phyloP scores from a whole-genome alignment of 805 yeast species.

The Kodamaea nitidulidarum region DNA sequence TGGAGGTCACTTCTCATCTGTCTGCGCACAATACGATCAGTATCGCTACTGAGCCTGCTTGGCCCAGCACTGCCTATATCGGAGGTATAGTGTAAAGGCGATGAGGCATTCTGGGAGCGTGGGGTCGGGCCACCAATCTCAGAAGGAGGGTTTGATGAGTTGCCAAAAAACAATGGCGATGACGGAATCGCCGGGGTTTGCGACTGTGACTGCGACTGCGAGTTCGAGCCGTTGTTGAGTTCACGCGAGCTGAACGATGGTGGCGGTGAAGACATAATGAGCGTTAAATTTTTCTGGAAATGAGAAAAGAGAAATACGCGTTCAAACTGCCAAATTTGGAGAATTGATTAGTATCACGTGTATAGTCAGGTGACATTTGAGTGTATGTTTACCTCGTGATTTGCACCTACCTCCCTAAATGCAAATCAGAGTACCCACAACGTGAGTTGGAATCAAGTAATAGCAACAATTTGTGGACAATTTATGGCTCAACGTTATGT shows the following conservation, averaged over 20 bases:
- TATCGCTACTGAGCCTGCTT: slow-evolving; percentile 37
- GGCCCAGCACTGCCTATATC: slow-evolving; percentile 30
- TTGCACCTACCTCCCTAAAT: no score
- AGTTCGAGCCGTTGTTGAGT: slow-evolving; percentile 29
- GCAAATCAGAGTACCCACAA: no score
- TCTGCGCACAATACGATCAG: slow-evolving; percentile 43
- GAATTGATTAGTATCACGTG: slow-evolving; percentile 4
- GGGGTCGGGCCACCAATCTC: slow-evolving; percentile 25
- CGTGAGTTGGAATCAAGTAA: no score
- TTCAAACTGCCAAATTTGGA: slow-evolving; percentile 6
- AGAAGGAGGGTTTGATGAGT: slow-evolving; percentile 40
- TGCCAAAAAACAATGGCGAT: slow-evolving; percentile 53
- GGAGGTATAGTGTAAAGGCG: slow-evolving; percentile 48
- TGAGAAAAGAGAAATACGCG: slow-evolving; percentile 1
- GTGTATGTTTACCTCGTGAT: no score
- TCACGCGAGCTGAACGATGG: slow-evolving; percentile 36
- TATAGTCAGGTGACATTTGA: slow-evolving; percentile 1
- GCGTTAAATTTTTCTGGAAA: not conserved
- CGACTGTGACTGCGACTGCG: slow-evolving; percentile 34
- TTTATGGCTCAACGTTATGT: no score
- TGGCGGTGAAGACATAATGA: slow-evolving; percentile 13
- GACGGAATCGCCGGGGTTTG: slow-evolving; percentile 45
- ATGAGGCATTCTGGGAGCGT: slow-evolving; percentile 35
- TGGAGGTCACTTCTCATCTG: slow-evolving; percentile 75
- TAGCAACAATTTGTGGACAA: no score